A percentile compares a stretch with the other conserved stretches of the same genome.
These are phyloP conservation scores for Exophiala xenobiotica DNA, from an alignment of 2,329 filamentous ascomycete genomes.

Conservation along the genomic window DNA sequence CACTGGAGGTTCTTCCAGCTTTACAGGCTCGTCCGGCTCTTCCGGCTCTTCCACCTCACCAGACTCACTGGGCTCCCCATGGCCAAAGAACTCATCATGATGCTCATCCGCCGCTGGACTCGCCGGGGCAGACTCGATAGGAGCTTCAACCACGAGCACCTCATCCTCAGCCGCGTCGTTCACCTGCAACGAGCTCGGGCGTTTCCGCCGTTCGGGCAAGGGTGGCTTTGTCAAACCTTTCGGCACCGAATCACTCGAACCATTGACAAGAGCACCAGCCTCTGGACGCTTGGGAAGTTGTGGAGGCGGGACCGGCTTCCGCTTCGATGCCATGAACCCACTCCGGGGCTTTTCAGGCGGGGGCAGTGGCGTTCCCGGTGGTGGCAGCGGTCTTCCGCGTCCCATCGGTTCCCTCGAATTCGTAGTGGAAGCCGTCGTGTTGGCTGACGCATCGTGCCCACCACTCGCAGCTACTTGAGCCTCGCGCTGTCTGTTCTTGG, in stretches of 20 bases:
- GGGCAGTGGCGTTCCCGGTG: slow-evolving; percentile 76
- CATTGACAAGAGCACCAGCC: too few species aligned
- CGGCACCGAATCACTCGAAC: slow-evolving; percentile 22
- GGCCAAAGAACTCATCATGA: slow-evolving; percentile 30
- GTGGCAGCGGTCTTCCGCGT: slow-evolving; percentile 76
- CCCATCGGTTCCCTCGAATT: slow-evolving; percentile 73
- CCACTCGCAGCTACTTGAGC: slow-evolving; percentile 39
- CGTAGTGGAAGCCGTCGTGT: slow-evolving; percentile 37
- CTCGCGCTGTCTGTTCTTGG: slow-evolving; percentile 35
- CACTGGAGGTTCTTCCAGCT: too few species aligned
- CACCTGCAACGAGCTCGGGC: slow-evolving; percentile 38
- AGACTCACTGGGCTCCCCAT: slow-evolving; percentile 21
- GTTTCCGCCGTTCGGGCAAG: slow-evolving; percentile 48
- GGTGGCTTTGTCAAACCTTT: slow-evolving; percentile 35
- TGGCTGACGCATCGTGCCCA: slow-evolving; percentile 39
- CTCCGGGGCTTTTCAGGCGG: slow-evolving; percentile 62
- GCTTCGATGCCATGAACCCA: slow-evolving; percentile 59
- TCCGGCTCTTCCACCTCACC: not conserved
- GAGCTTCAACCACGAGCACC: slow-evolving; percentile 65
- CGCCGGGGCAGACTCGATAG: slow-evolving; percentile 60
- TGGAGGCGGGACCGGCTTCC: slow-evolving; percentile 61
- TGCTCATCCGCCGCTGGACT: slow-evolving; percentile 46
- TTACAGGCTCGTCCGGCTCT: too few species aligned
- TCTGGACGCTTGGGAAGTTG: slow-evolving; percentile 33
- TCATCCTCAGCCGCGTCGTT: slow-evolving; percentile 44